Conservation (phyloP, 345 rosid species). For the Citrus unshiu region DNA sequence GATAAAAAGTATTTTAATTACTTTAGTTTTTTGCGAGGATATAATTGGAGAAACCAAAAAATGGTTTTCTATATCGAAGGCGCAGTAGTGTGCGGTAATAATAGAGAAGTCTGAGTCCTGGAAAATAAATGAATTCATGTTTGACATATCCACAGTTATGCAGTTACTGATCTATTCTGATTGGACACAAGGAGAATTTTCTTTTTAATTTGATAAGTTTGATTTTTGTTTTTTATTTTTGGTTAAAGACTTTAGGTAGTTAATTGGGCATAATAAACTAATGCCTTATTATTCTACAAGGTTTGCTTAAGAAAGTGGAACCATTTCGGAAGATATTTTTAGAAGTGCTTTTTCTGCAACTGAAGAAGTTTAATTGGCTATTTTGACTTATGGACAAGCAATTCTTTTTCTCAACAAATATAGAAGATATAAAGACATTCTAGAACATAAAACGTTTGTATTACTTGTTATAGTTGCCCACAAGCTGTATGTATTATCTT, state of each 20-base stretch:
- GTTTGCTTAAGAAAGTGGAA: constrained; percentile 51
- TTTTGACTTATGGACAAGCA: not conserved
- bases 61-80: not conserved
- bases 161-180: not conserved
- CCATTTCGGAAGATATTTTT: constrained; percentile 64
- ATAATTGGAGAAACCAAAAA: not conserved
- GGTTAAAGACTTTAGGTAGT: not conserved
- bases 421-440: too few relatives aligned
- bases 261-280: not conserved
- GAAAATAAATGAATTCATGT: not conserved
- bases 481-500: constrained; percentile 49
- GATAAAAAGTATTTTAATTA: not conserved
- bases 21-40: not conserved
- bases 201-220: not conserved
- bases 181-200: not conserved
- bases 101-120: not conserved
- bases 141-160: not conserved
- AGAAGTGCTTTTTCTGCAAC: constrained; percentile 64
- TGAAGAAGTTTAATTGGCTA: constrained; percentile 36
- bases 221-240: not conserved
- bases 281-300: constrained; percentile 34
- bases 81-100: not conserved
- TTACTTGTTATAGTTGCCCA: constrained; percentile 36
- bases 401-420: not conserved
- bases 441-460: not conserved